Base-by-base conservation (phyloP, 169 alveolate genomes). In the Plasmodium gallinaceum region DNA sequence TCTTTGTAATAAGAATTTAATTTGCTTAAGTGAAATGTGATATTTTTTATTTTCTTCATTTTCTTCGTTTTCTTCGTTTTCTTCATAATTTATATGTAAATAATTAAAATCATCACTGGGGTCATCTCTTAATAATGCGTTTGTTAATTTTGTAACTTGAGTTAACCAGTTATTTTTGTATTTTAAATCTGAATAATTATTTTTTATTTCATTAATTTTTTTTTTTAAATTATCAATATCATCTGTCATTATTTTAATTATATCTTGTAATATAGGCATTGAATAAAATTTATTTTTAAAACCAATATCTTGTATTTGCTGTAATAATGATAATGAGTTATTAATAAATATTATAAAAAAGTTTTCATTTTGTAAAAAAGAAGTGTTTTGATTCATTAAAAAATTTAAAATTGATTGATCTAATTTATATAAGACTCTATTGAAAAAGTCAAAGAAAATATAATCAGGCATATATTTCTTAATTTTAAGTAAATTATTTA, bases 91-190 rank as follows among this genome's bases (percentile, higher is more conserved):
- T 45, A 43, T 0, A 58, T 18, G 43, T n/a, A 16, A 5, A 7
- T 75, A 57, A 6, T 39, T 26, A n/a, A 39, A 0, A 24, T 83
- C 91, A 46, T 83, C 76, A 68, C 71, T 68, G 61, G 80, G 66
- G 20, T 68, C 62, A 43, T 68, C 91, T 16, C 52, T 69, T 42
- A 83, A 57, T 14, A 83, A 61, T 1, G 74, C 69, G 32, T 42
- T 83, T 14, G 91, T 62, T 12, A 83, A 39, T 66, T 69, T 68
- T 12, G 91, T 83, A 48, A 83, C 91, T 20, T 68, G 80, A 52
- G 16, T 42, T 37, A 83, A 24, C 91, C 91, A 83, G 52, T 83
- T 83, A 24, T 83, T 83, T 54, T 83, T 83, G 14, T 68, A 42
- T 12, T 68, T 32, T 46, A 83, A 57, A 8, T 39, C 42, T 39